Conservation (phyloP, 31 red algal species). For the Odonthalia washingtoniensis region DNA sequence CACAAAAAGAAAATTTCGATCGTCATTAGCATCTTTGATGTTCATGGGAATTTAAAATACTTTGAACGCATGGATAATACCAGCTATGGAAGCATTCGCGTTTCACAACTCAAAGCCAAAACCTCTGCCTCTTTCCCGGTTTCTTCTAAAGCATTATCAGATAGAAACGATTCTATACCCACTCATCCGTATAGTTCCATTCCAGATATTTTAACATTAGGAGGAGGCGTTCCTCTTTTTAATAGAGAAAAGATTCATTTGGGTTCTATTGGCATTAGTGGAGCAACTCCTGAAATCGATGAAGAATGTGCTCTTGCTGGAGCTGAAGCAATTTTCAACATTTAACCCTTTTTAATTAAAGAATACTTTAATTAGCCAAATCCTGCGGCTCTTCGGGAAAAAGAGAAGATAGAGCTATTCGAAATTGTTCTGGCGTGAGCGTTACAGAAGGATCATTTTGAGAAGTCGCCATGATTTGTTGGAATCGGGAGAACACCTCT, state of each 20-base stretch:
- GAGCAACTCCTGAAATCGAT: conserved; percentile 27
- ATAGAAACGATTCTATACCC: background rate
- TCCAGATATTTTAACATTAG: conserved; percentile 9
- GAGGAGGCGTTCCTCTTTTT: conserved; percentile 9
- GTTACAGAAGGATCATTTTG: no score
- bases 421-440: no score
- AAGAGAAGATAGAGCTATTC: no score
- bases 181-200: background rate
- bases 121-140: conserved; percentile 2
- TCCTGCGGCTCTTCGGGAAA: no score
- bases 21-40: conserved; percentile 14
- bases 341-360: no score
- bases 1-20: background rate
- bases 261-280: conserved; percentile 22
- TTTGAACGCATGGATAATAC: conserved; percentile 23
- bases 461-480: no score
- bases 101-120: conserved; percentile 16
- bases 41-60: conserved; percentile 9
- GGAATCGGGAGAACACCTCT: no score
- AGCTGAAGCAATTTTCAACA: background rate
- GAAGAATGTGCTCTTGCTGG: background rate
- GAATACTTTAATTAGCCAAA: no score
- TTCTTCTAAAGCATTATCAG: background rate
- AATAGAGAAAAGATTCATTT: conserved; percentile 1
- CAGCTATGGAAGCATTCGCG: conserved; percentile 11